Conservation (phyloP, 2,329 filamentous ascomycete species). For the Calonectria henricotiae region DNA sequence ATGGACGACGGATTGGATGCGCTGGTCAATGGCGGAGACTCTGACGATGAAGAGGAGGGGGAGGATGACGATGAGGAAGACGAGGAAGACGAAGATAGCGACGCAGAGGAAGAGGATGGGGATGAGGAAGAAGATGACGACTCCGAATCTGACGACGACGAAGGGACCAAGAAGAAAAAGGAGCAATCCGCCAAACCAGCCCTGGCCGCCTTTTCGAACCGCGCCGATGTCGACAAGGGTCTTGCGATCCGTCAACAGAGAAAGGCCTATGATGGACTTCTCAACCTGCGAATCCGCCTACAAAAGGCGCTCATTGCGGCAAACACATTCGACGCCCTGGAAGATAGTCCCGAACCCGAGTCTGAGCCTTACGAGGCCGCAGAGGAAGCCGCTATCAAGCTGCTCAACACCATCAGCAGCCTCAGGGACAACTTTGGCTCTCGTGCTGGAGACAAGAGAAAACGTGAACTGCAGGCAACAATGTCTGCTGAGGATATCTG, state of each 20-base stretch:
- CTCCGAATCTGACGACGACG: conserved; percentile 59
- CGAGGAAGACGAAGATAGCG: conserved; percentile 59
- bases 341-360: conserved; percentile 59
- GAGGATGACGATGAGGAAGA: conserved; percentile 58
- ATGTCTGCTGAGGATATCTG: conserved; percentile 80
- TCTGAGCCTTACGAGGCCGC: conserved; percentile 79
- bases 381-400: conserved; percentile 86
- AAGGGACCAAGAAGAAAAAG: conserved; percentile 53
- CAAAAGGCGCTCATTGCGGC: conserved; percentile 91
- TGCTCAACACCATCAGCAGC: conserved; percentile 86
- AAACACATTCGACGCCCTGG: conserved; percentile 77
- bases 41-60: conserved; percentile 58
- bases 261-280: conserved; percentile 87
- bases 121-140: conserved; percentile 58
- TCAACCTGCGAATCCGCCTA: conserved; percentile 92
- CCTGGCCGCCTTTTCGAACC: conserved; percentile 54
- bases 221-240: conserved; percentile 84
- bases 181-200: conserved; percentile 56
- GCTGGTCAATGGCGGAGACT: conserved; percentile 55
- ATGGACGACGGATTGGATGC: conserved; percentile 59
- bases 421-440: conserved; percentile 76
- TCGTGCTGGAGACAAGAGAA: conserved; percentile 74
- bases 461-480: conserved; percentile 68
- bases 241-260: conserved; percentile 89
- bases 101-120: conserved; percentile 57